A percentile compares a stretch with the other conserved stretches of the same genome.
These are phyloP conservation scores for Penicillium crystallinum DNA, from an alignment of 495 filamentous ascomycete genomes.

Conservation along the genomic window DNA sequence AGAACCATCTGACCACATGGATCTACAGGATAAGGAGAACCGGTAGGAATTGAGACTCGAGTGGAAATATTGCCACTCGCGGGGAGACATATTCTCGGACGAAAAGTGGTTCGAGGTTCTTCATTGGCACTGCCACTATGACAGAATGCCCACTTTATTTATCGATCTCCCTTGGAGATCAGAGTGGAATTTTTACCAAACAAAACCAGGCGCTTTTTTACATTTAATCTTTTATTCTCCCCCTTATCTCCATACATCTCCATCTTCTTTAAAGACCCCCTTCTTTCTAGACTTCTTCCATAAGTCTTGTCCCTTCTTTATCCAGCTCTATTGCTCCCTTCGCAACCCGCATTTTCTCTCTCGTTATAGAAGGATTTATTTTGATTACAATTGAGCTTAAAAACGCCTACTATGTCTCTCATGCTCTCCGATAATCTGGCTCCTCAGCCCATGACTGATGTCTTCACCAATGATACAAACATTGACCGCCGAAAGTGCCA, in stretches of 20 bases:
- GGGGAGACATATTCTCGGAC: slow-evolving; percentile 10
- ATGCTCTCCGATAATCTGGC: slow-evolving; percentile 40
- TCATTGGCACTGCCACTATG: slow-evolving; percentile 18
- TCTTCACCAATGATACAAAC: slow-evolving; percentile 54
- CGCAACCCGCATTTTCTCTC: neutral
- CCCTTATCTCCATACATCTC: slow-evolving; percentile 21
- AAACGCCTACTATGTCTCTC: slow-evolving; percentile 35
- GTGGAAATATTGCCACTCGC: slow-evolving; percentile 25
- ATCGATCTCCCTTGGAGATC: slow-evolving; percentile 10
- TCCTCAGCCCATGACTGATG: slow-evolving; percentile 40
- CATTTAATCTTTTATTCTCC: slow-evolving; percentile 6
- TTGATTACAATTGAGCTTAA: slow-evolving; percentile 5
- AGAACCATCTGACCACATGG: neutral
- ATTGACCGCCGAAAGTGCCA: slow-evolving; percentile 59
- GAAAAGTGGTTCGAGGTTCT: slow-evolving; percentile 7
- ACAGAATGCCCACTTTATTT: slow-evolving; percentile 15
- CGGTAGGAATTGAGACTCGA: slow-evolving; percentile 7
- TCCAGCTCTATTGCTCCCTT: slow-evolving; percentile 1
- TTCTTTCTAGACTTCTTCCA: slow-evolving; percentile 30
- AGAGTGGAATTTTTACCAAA: slow-evolving; percentile 12
- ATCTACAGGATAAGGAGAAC: neutral
- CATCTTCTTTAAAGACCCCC: slow-evolving; percentile 5
- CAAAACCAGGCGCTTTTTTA: slow-evolving; percentile 2
- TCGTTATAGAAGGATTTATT: neutral
- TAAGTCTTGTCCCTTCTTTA: slow-evolving; percentile 24